Conservation (phyloP, 2,329 filamentous ascomycete genomes). For the Camillea tinctor region DNA sequence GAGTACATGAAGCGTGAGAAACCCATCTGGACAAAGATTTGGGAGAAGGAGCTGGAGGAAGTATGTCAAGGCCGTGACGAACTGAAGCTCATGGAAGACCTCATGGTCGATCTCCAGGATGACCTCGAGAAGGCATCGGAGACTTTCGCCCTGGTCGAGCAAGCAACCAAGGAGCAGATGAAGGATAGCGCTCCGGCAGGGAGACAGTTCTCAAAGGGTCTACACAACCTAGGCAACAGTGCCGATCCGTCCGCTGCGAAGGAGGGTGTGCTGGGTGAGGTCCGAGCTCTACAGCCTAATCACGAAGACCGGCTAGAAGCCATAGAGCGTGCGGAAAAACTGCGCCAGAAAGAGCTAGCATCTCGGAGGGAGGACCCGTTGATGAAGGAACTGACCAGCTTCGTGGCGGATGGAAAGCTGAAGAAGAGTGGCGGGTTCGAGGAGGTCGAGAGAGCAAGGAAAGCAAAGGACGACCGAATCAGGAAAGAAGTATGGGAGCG, state of each 20-base stretch:
- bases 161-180: constrained; percentile 97
- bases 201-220: constrained; percentile 54
- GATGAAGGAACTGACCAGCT: constrained; percentile 78
- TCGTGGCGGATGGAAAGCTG: constrained; percentile 85
- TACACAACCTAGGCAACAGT: constrained; percentile 52
- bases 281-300: constrained; percentile 89
- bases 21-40: constrained; percentile 97
- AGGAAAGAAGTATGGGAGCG: constrained; percentile 75
- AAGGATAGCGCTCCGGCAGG: constrained; percentile 62
- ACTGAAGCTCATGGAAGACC: constrained; percentile 92
- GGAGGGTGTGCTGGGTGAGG: constrained; percentile 87
- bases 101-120: constrained; percentile 87
- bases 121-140: constrained; percentile 92
- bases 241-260: constrained; percentile 78
- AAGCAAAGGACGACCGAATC: constrained; percentile 82
- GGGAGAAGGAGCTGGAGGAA: constrained; percentile 95
- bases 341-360: constrained; percentile 84
- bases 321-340: constrained; percentile 94
- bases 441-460: constrained; percentile 82
- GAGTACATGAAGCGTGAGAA: constrained; percentile 90
- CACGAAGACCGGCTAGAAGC: constrained; percentile 91
- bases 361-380: constrained; percentile 72
- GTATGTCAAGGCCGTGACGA: constrained; percentile 95
- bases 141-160: constrained; percentile 92
- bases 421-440: constrained; percentile 97